A percentile compares a stretch with the other conserved stretches of the same genome.
phyloP scores from a whole-genome alignment of 1,284 basidiomycete species.

The Ustilago loliicola region DNA sequence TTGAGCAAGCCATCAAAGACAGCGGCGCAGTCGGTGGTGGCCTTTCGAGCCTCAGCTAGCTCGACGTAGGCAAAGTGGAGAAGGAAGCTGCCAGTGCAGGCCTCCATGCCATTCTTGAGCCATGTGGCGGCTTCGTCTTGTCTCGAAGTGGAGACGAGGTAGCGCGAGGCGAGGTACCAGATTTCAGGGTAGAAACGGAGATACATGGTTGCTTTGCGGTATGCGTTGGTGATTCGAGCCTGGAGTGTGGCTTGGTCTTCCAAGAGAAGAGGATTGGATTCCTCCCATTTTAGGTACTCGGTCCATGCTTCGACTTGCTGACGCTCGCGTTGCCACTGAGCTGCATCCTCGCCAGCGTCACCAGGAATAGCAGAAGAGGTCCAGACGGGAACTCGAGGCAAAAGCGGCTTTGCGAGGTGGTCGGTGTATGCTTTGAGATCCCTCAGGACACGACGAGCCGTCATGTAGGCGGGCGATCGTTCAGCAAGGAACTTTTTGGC shows the following conservation, averaged over 20 bases:
- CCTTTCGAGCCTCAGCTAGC: conserved; percentile 78
- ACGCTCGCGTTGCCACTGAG: conserved; percentile 75
- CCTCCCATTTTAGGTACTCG: conserved; percentile 93
- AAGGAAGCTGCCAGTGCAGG: conserved; percentile 88
- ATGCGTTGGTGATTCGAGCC: conserved; percentile 83
- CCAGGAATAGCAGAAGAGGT: conserved; percentile 35
- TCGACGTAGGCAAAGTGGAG: conserved; percentile 92
- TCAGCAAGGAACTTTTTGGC: conserved; percentile 94
- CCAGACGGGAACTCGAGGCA: conserved; percentile 65
- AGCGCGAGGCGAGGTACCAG: conserved; percentile 92
- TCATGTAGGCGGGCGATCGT: conserved; percentile 88
- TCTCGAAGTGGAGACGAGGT: conserved; percentile 81
- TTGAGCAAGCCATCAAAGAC: conserved; percentile 78
- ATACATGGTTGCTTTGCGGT: conserved; percentile 86
- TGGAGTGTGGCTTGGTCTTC: conserved; percentile 80
- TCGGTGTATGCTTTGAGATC: conserved; percentile 80
- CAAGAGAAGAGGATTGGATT: conserved; percentile 90
- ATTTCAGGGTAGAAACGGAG: conserved; percentile 97
- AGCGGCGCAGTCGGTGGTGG: conserved; percentile 67
- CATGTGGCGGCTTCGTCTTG: conserved; percentile 85
- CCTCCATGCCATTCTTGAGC: conserved; percentile 86
- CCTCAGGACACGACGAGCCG: conserved; percentile 87
- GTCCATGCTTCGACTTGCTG: conserved; percentile 87
- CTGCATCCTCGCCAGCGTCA: conserved; percentile 75
- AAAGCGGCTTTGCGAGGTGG: conserved; percentile 56